Evolutionary conservation across 2,329 filamentous ascomycete species (phyloP), one percentile per base, ranked within the genome.

Genomic region (Nigrospora oryzae): DNA sequence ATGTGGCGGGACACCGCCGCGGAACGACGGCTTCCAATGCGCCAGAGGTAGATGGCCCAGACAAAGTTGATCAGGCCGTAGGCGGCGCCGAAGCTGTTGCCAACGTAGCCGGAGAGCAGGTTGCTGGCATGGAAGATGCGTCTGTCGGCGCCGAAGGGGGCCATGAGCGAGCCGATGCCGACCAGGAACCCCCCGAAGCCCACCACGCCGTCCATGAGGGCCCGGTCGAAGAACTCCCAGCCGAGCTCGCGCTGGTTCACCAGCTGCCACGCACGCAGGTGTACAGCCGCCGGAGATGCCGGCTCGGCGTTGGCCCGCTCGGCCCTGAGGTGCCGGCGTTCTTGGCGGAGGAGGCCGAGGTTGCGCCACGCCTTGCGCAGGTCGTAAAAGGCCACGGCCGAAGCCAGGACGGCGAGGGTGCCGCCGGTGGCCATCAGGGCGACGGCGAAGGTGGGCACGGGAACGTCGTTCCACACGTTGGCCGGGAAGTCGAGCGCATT

Each of bases 401-500:
- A 65, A 38, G 75, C 61, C 3, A 64, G 45, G 0, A 74, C 59
- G 0, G 75, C 74, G 2, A 69, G 49, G 0, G 66, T 65, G 0
- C 69, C 76, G 2, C 75, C 75, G 3, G 78, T 58, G 0, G 62
- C 73, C 75, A 79, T 78, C 5, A 77, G 58, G 0, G 69, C 65
- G 1, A 68, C 57, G 10, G 72, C 75, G 41, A 70, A 70, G 1
- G 54, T 50, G 0, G 75, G 75, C 0, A 75, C 65, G 0, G 74
- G 75, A 0, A 67, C 59, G 2, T 68, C 49, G 49, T 79, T 79
- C 71, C 73, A 79, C 1, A 79, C 67, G 44, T 79, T 79, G 45
- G 75, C 75, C 0, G 75, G 73, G 44, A 79, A 79, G 51, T 79
- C 75, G 2, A 68, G 67, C 0, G 73, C 73, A 52, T 79, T 79